These are phyloP conservation scores for Saturnispora diversa DNA, from an alignment of 805 yeast genomes.

Conservation along the genomic window DNA sequence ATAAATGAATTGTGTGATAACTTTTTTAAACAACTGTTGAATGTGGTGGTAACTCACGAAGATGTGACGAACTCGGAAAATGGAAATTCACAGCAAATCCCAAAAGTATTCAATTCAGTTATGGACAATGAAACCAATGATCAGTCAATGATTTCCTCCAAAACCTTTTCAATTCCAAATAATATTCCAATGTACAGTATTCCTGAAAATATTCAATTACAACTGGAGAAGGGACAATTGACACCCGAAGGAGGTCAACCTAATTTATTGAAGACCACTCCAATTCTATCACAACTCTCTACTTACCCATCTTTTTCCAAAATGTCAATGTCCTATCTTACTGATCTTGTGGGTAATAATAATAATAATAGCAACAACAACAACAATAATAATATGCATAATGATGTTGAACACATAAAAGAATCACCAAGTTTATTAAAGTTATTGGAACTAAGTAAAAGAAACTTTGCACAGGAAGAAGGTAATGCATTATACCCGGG, in stretches of 20 bases:
- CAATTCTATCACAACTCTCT: slow-evolving; percentile 5
- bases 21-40: slow-evolving; percentile 18
- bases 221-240: slow-evolving; percentile 2
- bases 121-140: background rate
- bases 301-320: slow-evolving; percentile 1
- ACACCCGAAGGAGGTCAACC: background rate
- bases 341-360: background rate
- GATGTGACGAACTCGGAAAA: too few species aligned
- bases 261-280: too few species aligned
- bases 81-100: slow-evolving; percentile 1
- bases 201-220: slow-evolving; percentile 16
- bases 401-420: background rate
- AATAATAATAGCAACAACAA: slow-evolving; percentile 7
- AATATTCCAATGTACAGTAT: slow-evolving; percentile 8
- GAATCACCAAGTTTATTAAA: slow-evolving; percentile 7
- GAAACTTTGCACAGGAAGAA: background rate
- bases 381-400: slow-evolving; percentile 2
- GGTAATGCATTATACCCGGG: slow-evolving; percentile 2
- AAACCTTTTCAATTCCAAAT: slow-evolving; percentile 3
- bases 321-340: slow-evolving; percentile 6
- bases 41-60: background rate
- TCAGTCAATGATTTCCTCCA: too few species aligned
- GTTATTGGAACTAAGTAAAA: slow-evolving; percentile 1
- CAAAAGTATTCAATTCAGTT: too few species aligned
- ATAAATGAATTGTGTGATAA: slow-evolving; percentile 29